Evolutionary conservation across 2,329 filamentous ascomycete genomes (phyloP), one percentile per base, ranked within the genome.

Genomic region (Chrysoporthe puriensis): DNA sequence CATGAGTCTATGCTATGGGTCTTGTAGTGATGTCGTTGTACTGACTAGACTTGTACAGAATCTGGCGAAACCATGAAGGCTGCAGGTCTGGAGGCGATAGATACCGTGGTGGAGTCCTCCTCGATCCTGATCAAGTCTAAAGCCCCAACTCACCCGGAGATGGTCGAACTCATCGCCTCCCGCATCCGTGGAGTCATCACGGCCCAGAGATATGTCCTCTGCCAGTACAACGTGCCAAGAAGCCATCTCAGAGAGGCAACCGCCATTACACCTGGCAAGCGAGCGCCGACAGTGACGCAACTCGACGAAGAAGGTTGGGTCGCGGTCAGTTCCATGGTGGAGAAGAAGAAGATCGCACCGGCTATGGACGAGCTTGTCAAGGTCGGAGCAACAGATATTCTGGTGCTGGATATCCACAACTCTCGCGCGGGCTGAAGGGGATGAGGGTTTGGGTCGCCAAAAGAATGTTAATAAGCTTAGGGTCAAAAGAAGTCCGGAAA

Each of bases 41-140:
- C 59, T 48, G 13, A 63, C 36, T 40, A n/a, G 16, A 14, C 11
- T 21, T 3, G 5, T 62, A 26, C 73, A 96, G 95, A 99, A 84
- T 98, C 96, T 26, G 96, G 96, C 66, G 95, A 98, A 81, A 99
- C 96, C 0, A 99, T 99, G 96, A 91, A 92, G 76, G 96, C 95
- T 26, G 95, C 95, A 56, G 96, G 96, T 34, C 86, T 99, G 62
- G 94, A 94, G 81, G 91, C 95, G 66, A 97, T 98, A 74, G 94
- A 96, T 74, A 99, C 96, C 2, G 94, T 99, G 36, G 86, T 97
- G 63, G 90, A 93, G 67, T 94, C 91, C 66, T 92, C 91, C 21
- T 94, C 96, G 43, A 91, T 97, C 60, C 86, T 99, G 68, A 94
- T 99, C 84, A 95, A 95, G 83, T 97, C 94, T 54, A 93, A 90